A percentile compares a stretch with the other conserved stretches of the same genome.
Conservation (phyloP, 805 yeast genomes). For the Clavispora santaluciae region DNA sequence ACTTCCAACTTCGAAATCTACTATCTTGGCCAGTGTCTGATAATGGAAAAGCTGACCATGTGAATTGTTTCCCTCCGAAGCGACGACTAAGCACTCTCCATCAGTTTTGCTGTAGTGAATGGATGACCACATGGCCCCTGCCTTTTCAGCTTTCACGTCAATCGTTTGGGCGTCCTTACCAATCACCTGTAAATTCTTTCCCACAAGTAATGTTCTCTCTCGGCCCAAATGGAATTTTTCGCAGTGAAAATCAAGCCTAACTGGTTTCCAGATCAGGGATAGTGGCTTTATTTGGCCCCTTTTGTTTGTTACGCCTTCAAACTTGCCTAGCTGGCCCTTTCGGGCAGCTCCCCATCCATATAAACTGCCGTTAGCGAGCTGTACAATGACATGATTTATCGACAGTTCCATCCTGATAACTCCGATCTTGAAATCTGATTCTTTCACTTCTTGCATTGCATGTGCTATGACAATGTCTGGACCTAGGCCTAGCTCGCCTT, state of each 20-base stretch:
- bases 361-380: constrained; percentile 37
- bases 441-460: background rate
- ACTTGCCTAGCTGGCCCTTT: constrained; percentile 48
- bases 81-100: constrained; percentile 14
- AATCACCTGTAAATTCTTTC: constrained; percentile 11
- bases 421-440: background rate
- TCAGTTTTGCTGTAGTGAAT: constrained; percentile 38
- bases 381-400: constrained; percentile 42
- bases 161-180: constrained; percentile 15
- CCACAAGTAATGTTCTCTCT: constrained; percentile 47
- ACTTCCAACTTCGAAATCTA: constrained; percentile 57
- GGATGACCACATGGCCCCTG: constrained; percentile 76
- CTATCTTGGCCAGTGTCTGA: constrained; percentile 3
- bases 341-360: constrained; percentile 69
- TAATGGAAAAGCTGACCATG: constrained; percentile 59
- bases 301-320: background rate
- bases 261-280: constrained; percentile 22
- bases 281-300: constrained; percentile 11
- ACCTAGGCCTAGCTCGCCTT: constrained; percentile 70
- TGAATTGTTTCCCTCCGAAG: constrained; percentile 68
- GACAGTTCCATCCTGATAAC: constrained; percentile 28
- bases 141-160: constrained; percentile 10
- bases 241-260: constrained; percentile 12
- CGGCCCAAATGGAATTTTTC: constrained; percentile 46
- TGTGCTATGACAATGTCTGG: constrained; percentile 4